Conservation (phyloP, 2,329 filamentous ascomycete species). For the Periconia sp. region DNA sequence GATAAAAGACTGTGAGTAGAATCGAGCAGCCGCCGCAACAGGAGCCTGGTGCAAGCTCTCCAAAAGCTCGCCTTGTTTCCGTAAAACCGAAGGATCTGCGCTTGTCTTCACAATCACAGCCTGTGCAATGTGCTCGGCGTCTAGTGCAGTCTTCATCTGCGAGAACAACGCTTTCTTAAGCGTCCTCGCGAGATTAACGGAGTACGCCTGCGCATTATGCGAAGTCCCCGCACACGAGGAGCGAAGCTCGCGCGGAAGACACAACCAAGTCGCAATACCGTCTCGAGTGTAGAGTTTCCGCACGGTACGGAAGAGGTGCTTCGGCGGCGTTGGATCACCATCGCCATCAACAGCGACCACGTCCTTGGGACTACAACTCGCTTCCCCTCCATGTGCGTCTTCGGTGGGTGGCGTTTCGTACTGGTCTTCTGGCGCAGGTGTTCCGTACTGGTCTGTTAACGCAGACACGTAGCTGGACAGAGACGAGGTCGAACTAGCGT, state of each 20-base stretch:
- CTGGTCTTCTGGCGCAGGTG: too few species aligned
- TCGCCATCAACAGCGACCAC: too few species aligned
- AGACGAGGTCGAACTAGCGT: too few species aligned
- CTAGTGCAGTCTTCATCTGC: neutral
- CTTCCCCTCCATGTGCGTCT: too few species aligned
- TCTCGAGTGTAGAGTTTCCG: neutral
- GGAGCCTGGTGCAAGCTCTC: neutral
- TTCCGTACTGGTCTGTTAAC: too few species aligned
- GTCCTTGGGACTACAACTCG: too few species aligned
- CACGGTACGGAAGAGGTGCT: conserved; percentile 1
- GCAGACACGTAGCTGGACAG: too few species aligned
- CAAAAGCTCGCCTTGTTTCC: neutral
- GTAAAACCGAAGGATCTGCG: neutral
- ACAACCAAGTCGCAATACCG: neutral
- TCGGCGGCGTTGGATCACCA: conserved; percentile 1
- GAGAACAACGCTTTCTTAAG: too few species aligned
- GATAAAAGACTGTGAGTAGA: neutral
- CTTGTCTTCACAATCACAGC: conserved; percentile 5
- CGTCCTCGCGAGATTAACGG: neutral
- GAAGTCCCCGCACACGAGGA: neutral
- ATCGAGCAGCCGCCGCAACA: neutral
- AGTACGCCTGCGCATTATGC: neutral
- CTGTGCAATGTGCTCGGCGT: neutral
- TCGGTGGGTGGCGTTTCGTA: too few species aligned
- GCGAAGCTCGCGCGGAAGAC: neutral